Conservation (phyloP, 2,329 filamentous ascomycete genomes). For the Celoporthe dispersa region DNA sequence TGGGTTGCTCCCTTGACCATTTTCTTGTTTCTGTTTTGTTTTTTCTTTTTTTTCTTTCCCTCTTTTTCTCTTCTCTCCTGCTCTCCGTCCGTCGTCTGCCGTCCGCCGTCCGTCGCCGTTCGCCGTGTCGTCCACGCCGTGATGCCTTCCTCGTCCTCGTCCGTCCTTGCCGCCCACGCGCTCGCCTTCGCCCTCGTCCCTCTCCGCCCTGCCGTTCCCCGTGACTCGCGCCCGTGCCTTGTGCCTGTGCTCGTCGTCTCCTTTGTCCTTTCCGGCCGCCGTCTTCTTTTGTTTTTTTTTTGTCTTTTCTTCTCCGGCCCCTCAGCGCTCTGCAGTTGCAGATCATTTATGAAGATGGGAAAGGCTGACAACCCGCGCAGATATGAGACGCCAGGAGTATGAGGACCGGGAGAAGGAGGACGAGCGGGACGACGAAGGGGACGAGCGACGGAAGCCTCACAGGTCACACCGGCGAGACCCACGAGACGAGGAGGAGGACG, state of each 20-base stretch:
- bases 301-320: slow-evolving; percentile 17
- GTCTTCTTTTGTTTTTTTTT: slow-evolving; percentile 24
- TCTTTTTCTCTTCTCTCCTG: background rate
- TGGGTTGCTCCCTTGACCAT: slow-evolving; percentile 45
- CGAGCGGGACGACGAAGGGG: slow-evolving; percentile 37
- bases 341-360: slow-evolving; percentile 24
- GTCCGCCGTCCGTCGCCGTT: slow-evolving; percentile 23
- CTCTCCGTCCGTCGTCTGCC: slow-evolving; percentile 12
- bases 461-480: slow-evolving; percentile 36
- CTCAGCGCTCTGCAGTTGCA: slow-evolving; percentile 28
- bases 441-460: slow-evolving; percentile 37
- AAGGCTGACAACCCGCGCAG: slow-evolving; percentile 37
- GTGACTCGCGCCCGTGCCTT: slow-evolving; percentile 30
- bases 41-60: background rate
- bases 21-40: slow-evolving; percentile 18
- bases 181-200: slow-evolving; percentile 22
- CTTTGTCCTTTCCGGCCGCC: slow-evolving; percentile 22
- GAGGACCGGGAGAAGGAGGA: slow-evolving; percentile 36
- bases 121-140: slow-evolving; percentile 30
- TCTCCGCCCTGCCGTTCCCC: slow-evolving; percentile 22
- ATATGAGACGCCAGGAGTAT: slow-evolving; percentile 47
- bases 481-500: slow-evolving; percentile 40
- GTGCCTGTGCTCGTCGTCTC: slow-evolving; percentile 30
- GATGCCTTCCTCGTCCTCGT: slow-evolving; percentile 22
- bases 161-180: slow-evolving; percentile 12